phyloP scores from a whole-genome alignment of 345 rosid genomes.

The Camelina sativa region DNA sequence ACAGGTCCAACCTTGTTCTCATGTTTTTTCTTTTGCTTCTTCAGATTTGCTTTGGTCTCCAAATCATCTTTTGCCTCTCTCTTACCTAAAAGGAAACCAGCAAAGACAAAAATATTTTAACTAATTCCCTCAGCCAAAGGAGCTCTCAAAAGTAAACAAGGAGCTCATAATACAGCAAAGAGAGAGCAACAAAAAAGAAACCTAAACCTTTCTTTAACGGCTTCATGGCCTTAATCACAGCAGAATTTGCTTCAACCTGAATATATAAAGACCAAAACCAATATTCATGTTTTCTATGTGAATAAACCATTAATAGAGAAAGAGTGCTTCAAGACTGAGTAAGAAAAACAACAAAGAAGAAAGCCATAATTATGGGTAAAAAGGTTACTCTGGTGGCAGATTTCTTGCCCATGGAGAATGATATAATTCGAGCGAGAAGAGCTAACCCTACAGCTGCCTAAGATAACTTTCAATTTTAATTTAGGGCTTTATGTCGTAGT shows the following conservation, averaged over 20 bases:
- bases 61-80: not conserved
- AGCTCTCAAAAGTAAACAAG: too few species aligned
- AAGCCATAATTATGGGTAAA: too few species aligned
- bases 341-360: too few species aligned
- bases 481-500: too few species aligned
- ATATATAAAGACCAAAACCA: not conserved
- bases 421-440: not conserved
- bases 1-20: not conserved
- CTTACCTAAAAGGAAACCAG: not conserved
- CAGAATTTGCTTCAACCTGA: not conserved
- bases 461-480: too few species aligned
- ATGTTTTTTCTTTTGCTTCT: not conserved
- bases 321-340: too few species aligned
- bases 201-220: not conserved
- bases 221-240: not conserved
- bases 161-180: not conserved
- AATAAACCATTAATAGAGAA: too few species aligned
- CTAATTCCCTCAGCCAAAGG: too few species aligned
- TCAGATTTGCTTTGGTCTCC: not conserved
- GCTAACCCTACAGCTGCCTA: too few species aligned
- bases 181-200: not conserved
- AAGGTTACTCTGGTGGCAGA: not conserved
- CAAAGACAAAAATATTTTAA: too few species aligned
- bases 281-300: not conserved
- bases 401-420: not conserved